Conservation (phyloP, 257 asterid species). For the Capsicum rhomboideum region DNA sequence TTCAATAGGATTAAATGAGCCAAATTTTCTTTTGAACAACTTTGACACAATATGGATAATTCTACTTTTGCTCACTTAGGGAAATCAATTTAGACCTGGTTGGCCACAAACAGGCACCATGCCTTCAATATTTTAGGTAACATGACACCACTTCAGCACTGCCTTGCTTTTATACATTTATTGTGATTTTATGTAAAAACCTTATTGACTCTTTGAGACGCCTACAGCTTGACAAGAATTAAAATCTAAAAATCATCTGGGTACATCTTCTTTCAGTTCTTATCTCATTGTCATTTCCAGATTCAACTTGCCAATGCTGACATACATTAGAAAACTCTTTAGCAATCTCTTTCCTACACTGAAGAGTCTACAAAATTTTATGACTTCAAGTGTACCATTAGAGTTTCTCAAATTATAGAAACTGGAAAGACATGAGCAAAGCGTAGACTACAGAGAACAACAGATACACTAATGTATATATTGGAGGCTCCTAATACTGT, state of each 20-base stretch:
- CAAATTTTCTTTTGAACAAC: not conserved
- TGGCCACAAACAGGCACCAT: not conserved
- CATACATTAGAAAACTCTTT: no score
- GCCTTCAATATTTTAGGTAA: not conserved
- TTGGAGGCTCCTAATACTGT: slow-evolving; percentile 2
- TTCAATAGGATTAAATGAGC: not conserved
- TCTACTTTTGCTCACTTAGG: not conserved
- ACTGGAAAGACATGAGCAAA: not conserved
- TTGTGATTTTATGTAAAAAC: not conserved
- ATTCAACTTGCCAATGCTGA: no score
- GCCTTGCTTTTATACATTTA: not conserved
- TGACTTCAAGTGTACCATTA: no score
- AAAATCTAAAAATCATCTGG: not conserved
- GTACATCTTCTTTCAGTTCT: not conserved
- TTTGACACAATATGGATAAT: not conserved
- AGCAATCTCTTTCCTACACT: no score
- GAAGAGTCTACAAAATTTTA: no score
- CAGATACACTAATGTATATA: not conserved
- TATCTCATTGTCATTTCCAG: not conserved
- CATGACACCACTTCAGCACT: not conserved
- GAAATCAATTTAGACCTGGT: not conserved
- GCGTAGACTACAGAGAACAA: not conserved
- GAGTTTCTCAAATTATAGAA: not conserved
- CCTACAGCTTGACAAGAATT: not conserved
- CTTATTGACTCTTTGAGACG: not conserved